These are phyloP conservation scores for Discostella pseudostelligera DNA, from an alignment of 108 stramenopile genomes.

Conservation along the genomic window DNA sequence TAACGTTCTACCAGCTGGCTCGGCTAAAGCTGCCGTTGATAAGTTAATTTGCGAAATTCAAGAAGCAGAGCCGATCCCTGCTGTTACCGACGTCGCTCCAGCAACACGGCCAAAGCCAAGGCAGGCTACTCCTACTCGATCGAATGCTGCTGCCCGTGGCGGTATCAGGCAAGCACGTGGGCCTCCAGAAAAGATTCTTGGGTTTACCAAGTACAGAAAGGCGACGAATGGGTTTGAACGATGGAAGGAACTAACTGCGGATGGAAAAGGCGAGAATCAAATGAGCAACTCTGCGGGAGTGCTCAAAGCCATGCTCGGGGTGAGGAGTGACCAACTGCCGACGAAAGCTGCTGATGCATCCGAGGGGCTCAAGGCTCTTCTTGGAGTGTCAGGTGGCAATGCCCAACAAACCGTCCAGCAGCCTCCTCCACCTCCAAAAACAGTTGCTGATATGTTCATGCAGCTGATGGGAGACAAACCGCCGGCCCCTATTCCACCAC, in stretches of 20 bases:
- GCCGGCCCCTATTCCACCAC: slow-evolving; percentile 13
- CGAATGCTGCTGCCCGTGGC: slow-evolving; percentile 40
- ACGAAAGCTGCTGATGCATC: slow-evolving; percentile 24
- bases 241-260: slow-evolving; percentile 54
- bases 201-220: slow-evolving; percentile 57
- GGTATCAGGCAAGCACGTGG: slow-evolving; percentile 58
- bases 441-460: slow-evolving; percentile 71
- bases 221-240: slow-evolving; percentile 55
- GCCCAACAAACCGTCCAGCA: slow-evolving; percentile 4
- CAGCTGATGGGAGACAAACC: slow-evolving; percentile 53
- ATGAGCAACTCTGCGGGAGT: slow-evolving; percentile 21
- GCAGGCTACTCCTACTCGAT: slow-evolving; percentile 16
- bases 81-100: slow-evolving; percentile 1
- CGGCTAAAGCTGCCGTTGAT: slow-evolving; percentile 62
- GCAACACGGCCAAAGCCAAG: background rate
- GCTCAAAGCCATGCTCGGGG: slow-evolving; percentile 49
- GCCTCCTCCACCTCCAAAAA: slow-evolving; percentile 23
- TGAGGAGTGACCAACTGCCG: slow-evolving; percentile 19
- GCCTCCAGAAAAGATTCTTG: slow-evolving; percentile 63
- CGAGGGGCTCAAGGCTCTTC: slow-evolving; percentile 60
- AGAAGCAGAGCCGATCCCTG: slow-evolving; percentile 19
- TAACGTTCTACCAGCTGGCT: slow-evolving; percentile 62
- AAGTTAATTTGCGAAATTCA: slow-evolving; percentile 60
- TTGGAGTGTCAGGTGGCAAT: slow-evolving; percentile 47
- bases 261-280: slow-evolving; percentile 23